Conservation (phyloP, 306 rosid genomes). For the Quercus ilex region DNA sequence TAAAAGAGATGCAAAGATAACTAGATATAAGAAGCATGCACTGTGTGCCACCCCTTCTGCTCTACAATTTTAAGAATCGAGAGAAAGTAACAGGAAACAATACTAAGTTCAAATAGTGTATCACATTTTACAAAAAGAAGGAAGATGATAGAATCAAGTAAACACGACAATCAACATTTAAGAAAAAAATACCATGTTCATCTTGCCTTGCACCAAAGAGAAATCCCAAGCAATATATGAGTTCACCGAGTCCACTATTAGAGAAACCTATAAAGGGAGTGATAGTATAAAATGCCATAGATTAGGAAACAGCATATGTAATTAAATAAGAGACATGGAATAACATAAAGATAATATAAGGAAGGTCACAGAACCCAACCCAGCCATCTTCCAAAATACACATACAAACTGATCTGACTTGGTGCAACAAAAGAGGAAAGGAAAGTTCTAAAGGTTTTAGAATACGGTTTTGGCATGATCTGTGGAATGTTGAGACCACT, state of each 20-base stretch:
- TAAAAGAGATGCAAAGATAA: neutral
- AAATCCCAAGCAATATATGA: slow-evolving; percentile 99
- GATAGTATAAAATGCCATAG: slow-evolving; percentile 8
- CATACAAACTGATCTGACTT: no score
- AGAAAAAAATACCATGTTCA: slow-evolving; percentile 65
- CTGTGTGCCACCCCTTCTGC: neutral
- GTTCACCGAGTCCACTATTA: slow-evolving; percentile 73
- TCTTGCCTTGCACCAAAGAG: slow-evolving; percentile 83
- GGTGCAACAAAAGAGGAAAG: neutral
- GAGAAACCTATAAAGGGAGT: slow-evolving; percentile 50
- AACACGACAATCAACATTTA: neutral
- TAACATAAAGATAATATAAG: neutral
- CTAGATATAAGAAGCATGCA: neutral
- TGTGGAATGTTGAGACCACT: no score
- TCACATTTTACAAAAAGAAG: neutral
- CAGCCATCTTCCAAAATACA: neutral
- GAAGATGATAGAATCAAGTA: slow-evolving; percentile 12
- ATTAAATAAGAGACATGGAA: neutral
- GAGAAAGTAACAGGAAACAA: neutral
- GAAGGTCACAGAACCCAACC: neutral
- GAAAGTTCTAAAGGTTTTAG: neutral
- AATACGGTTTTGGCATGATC: neutral
- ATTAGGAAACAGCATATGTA: slow-evolving; percentile 1
- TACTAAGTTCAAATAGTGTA: neutral
- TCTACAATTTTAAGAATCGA: neutral